Percentiles rank a stretch among this genome's conserved stretches.
These are phyloP conservation scores for Citeromyces matritensis DNA, from an alignment of 805 yeast species.

Conservation along the genomic window DNA sequence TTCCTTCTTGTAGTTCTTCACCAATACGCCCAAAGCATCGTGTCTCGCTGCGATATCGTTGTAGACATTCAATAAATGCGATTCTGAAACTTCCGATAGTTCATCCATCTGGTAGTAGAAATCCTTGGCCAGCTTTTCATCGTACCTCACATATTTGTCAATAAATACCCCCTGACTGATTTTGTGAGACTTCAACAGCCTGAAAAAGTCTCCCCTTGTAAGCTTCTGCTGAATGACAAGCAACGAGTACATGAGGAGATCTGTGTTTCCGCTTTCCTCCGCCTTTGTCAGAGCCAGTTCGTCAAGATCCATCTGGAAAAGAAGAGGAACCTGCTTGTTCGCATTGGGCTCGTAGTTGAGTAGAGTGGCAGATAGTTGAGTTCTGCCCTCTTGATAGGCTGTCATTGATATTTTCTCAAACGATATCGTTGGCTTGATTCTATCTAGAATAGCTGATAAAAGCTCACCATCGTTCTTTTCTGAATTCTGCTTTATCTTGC, in stretches of 20 bases:
- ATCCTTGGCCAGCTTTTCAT: constrained; percentile 27
- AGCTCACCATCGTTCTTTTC: constrained; percentile 46
- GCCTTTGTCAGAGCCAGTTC: constrained; percentile 57
- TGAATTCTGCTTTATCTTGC: constrained; percentile 41
- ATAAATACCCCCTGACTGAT: constrained; percentile 16
- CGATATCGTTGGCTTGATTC: constrained; percentile 28
- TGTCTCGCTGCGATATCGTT: constrained; percentile 7
- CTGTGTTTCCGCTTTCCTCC: constrained; percentile 43
- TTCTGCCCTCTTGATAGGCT: constrained; percentile 75
- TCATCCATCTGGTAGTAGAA: constrained; percentile 54
- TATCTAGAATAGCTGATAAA: constrained; percentile 28
- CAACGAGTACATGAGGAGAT: constrained; percentile 43
- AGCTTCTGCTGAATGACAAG: constrained; percentile 36
- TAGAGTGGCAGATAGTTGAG: constrained; percentile 49
- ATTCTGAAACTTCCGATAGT: constrained; percentile 26
- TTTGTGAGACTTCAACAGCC: constrained; percentile 28
- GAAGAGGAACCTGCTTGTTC: constrained; percentile 41
- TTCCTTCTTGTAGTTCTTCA: constrained; percentile 15
- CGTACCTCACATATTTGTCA: constrained; percentile 15
- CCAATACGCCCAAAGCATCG: constrained; percentile 12
- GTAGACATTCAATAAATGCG: constrained; percentile 14
- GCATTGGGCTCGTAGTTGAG: constrained; percentile 55
- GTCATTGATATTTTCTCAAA: constrained; percentile 43
- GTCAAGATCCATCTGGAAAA: constrained; percentile 58
- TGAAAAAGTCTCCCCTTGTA: constrained; percentile 54